Conservation (phyloP, 2,329 filamentous ascomycete genomes). For the Aspergillus costaricaensis region DNA sequence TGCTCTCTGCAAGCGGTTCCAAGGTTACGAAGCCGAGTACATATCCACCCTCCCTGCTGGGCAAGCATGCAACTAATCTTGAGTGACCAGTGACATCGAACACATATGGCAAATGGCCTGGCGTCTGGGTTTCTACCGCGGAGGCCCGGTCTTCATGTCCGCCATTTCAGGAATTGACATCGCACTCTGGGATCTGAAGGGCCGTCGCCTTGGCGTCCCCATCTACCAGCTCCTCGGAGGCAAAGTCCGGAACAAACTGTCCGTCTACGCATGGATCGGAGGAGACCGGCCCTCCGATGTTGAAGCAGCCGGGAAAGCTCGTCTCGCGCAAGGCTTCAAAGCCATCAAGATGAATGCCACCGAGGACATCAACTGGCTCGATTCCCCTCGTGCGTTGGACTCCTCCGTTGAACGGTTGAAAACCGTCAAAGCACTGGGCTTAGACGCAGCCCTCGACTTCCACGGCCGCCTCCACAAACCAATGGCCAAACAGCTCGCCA, state of each 20-base stretch:
- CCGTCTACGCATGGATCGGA: conserved; percentile 78
- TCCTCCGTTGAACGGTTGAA: conserved; percentile 67
- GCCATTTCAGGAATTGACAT: conserved; percentile 77
- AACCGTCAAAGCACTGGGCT: conserved; percentile 66
- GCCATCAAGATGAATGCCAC: conserved; percentile 77
- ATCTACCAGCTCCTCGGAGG: conserved; percentile 74
- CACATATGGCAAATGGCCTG: conserved; percentile 77
- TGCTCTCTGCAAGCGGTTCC: conserved; percentile 62
- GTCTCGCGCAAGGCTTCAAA: conserved; percentile 44
- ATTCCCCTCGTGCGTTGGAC: conserved; percentile 66
- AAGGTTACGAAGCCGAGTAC: conserved; percentile 71
- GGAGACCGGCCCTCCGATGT: conserved; percentile 71
- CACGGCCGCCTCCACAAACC: conserved; percentile 75
- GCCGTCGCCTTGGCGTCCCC: conserved; percentile 63
- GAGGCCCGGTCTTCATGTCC: conserved; percentile 78
- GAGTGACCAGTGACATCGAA: conserved; percentile 65
- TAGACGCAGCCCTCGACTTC: conserved; percentile 76
- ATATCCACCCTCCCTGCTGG: conserved; percentile 15
- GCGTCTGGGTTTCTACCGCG: conserved; percentile 72
- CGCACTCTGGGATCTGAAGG: conserved; percentile 77
- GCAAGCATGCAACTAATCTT: neutral
- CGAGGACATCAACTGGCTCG: conserved; percentile 74
- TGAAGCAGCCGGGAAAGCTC: conserved; percentile 57
- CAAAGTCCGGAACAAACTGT: conserved; percentile 67
- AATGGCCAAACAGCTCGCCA: conserved; percentile 77